Evolutionary conservation across 2,329 filamentous ascomycete genomes (phyloP), one percentile per base, ranked within the genome.

Genomic region (Pseudocercospora fijiensis): DNA sequence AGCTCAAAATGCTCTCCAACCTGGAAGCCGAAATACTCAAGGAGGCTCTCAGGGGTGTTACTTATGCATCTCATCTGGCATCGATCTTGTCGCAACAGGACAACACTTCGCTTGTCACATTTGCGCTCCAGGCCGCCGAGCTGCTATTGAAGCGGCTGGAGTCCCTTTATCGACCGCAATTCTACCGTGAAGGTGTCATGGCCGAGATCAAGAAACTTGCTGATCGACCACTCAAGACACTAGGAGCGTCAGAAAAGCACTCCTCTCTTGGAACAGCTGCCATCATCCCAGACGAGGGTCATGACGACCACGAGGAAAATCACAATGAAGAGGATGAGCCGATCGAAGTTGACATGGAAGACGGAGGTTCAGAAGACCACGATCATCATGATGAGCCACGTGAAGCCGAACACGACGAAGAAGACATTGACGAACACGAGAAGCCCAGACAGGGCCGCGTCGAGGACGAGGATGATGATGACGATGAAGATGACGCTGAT

Each of bases 1-100:
- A 99, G 73, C 81, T 98, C 51, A 98, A 98, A 80, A 98, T 99
- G 92, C 84, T 99, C 9, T 96, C 92, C 11, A 96, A 97, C 69
- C 80, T 99, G n/a, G 92, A 97, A 70, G 88, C 87, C 49, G 83
- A 85, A 41, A 92, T 99, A 57, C 84, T 99, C 3, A 85, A 91
- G 65, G 94, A 97, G 71, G 90, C 94, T 8, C 79, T 99, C 28
- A 89, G 89, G 26, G 86, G 91, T 16, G 93, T 99, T 0, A 91
- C 95, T 0, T 99, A 98, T 77, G 92, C 95, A 2, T 99, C 96
- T 0, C 97, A 96, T 75, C 79, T 99, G 28, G 95, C 95, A 1
- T 92, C 94, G 0, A 99, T 99, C 65, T 81, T 99, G 18, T 96
- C 94, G 0, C 95, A 99, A 72, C 90, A 96, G 75, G 96, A 99